These are phyloP conservation scores for Tetrastigma voinierianum DNA, from an alignment of 164 flowering plant genomes.

Conservation along the genomic window DNA sequence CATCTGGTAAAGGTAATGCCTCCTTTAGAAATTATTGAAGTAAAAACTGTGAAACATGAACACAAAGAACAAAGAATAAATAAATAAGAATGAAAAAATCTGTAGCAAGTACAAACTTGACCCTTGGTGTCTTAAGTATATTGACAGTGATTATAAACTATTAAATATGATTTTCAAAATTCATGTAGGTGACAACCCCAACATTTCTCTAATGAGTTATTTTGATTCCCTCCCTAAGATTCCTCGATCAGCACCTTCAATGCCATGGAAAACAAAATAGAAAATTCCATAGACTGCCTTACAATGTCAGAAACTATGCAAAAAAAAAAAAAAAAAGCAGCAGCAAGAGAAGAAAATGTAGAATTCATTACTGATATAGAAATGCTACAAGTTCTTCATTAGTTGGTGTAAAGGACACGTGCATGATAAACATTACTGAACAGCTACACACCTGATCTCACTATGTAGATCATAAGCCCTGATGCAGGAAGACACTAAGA, in stretches of 20 bases:
- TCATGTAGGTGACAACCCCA: background rate
- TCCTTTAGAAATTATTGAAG: background rate
- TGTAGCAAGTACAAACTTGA: too few species aligned
- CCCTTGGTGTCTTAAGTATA: too few species aligned
- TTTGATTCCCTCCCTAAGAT: background rate
- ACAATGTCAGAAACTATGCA: background rate
- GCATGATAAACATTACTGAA: too few species aligned
- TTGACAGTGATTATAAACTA: too few species aligned
- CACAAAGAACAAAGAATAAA: background rate
- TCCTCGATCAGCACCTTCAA: background rate
- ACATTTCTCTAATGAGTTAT: background rate
- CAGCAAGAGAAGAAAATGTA: background rate
- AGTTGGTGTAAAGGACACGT: too few species aligned
- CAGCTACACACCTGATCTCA: too few species aligned
- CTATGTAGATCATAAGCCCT: too few species aligned
- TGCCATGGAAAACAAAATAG: background rate
- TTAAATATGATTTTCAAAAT: background rate
- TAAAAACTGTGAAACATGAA: background rate
- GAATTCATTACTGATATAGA: too few species aligned
- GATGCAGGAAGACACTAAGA: background rate
- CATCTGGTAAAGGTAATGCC: constrained; percentile 68
- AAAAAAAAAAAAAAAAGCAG: too few species aligned
- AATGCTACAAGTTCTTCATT: too few species aligned
- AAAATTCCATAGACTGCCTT: background rate
- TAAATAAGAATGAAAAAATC: too few species aligned